Evolutionary conservation across 345 rosid genomes (phyloP).

Genomic region (Eucalyptus marginata): DNA sequence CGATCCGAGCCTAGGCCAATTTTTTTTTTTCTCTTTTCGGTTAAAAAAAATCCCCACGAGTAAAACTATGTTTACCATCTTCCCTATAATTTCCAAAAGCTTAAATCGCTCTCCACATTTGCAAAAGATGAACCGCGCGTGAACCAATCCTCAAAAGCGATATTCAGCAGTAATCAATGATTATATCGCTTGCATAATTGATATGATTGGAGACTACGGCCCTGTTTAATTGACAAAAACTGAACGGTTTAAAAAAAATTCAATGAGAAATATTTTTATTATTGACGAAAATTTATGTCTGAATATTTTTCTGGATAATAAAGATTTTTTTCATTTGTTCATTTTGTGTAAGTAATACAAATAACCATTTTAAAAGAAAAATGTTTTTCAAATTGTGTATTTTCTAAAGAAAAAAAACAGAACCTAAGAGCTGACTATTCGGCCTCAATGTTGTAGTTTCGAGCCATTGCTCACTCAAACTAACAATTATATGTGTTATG

Average conservation of each 20-base stretch:
- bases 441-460: not conserved
- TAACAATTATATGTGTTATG: not conserved
- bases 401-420: not conserved
- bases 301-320: too few species aligned
- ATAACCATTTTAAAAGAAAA: not conserved
- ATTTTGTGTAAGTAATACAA: too few species aligned
- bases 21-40: not conserved
- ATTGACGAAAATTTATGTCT: fast-evolving
- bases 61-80: not conserved
- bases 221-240: fast-evolving
- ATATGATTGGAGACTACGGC: fast-evolving
- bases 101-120: not conserved
- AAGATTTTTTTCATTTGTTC: too few species aligned
- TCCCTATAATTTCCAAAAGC: not conserved
- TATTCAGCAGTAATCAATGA: not conserved
- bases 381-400: too few species aligned
- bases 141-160: not conserved
- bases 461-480: not conserved
- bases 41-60: not conserved
- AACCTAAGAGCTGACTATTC: not conserved
- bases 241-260: too few species aligned
- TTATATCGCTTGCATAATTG: not conserved
- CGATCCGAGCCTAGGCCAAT: not conserved
- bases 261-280: too few species aligned
- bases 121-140: not conserved